Percentiles rank a stretch among this genome's conserved stretches.
These are phyloP conservation scores for Xerocomus spinulosus DNA, from an alignment of 768 basidiomycete species.

Conservation along the genomic window DNA sequence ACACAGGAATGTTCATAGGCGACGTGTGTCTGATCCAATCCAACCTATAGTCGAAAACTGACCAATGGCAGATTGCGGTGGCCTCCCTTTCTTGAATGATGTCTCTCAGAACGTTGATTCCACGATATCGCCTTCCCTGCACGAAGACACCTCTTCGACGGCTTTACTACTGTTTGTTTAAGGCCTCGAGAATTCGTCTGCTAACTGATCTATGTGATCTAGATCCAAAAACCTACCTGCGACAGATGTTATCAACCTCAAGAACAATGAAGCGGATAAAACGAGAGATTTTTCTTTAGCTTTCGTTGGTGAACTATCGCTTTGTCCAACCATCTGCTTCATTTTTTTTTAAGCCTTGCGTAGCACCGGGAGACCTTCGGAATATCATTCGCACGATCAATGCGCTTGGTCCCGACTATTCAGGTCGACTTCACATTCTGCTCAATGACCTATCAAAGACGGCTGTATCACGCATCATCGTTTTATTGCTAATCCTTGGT, in stretches of 20 bases:
- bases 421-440: conserved; percentile 36
- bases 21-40: conserved; percentile 14
- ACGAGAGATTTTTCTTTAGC: conserved; percentile 21
- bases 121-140: neutral
- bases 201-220: neutral
- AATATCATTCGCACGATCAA: conserved; percentile 42
- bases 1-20: conserved; percentile 37
- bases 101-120: conserved; percentile 1
- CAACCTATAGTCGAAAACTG: neutral
- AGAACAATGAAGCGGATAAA: conserved; percentile 18
- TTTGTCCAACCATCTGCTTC: no score
- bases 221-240: conserved; percentile 26
- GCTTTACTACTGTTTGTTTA: conserved; percentile 23
- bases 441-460: conserved; percentile 38
- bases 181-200: conserved; percentile 1
- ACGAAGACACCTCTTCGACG: neutral
- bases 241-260: conserved; percentile 25
- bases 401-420: conserved; percentile 35
- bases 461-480: conserved; percentile 35
- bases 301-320: conserved; percentile 14
- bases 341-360: neutral
- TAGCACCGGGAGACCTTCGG: conserved; percentile 46
- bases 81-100: neutral
- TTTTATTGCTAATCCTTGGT: conserved; percentile 39
- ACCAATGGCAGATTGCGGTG: conserved; percentile 13